These are phyloP conservation scores for Paraphoma sp. DNA, from an alignment of 2,329 filamentous ascomycete genomes.

Conservation along the genomic window DNA sequence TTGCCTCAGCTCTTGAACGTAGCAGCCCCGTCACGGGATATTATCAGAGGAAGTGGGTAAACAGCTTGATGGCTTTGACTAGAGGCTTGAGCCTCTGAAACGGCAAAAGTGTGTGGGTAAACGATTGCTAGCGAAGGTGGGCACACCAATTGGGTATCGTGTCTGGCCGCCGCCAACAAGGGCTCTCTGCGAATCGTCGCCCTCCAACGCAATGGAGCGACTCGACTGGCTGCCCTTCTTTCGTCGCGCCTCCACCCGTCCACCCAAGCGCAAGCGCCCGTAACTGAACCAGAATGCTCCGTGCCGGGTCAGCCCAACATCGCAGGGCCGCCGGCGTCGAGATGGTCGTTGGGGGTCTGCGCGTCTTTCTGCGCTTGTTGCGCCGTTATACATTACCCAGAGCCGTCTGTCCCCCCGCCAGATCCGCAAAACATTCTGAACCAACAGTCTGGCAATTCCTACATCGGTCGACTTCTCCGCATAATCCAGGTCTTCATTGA, in stretches of 20 bases:
- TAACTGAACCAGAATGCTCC: conserved; percentile 34
- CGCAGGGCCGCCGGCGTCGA: conserved; percentile 31
- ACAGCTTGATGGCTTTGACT: conserved; percentile 18
- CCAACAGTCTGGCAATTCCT: conserved; percentile 31
- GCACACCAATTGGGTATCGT: conserved; percentile 34
- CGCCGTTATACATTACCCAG: conserved; percentile 42
- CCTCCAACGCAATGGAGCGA: conserved; percentile 35
- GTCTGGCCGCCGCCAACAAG: conserved; percentile 34
- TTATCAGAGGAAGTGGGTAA: conserved; percentile 15
- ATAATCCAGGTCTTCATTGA: conserved; percentile 23
- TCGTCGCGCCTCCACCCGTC: conserved; percentile 40
- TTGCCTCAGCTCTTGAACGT: conserved; percentile 31
- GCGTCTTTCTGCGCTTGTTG: conserved; percentile 33
- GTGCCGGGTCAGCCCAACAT: conserved; percentile 35
- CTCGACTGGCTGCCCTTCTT: conserved; percentile 38
- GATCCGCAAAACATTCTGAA: conserved; percentile 30
- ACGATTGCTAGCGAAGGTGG: conserved; percentile 26
- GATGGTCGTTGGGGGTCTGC: conserved; percentile 25
- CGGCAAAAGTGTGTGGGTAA: conserved; percentile 35
- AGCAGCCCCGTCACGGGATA: conserved; percentile 24
- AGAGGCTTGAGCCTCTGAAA: conserved; percentile 28
- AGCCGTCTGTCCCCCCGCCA: conserved; percentile 28
- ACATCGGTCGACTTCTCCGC: conserved; percentile 16
- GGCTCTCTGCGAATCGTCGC: conserved; percentile 44
- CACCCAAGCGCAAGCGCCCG: conserved; percentile 47